phyloP scores from a whole-genome alignment of 2,329 filamentous ascomycete species.

The Sordariomycetes sp. region DNA sequence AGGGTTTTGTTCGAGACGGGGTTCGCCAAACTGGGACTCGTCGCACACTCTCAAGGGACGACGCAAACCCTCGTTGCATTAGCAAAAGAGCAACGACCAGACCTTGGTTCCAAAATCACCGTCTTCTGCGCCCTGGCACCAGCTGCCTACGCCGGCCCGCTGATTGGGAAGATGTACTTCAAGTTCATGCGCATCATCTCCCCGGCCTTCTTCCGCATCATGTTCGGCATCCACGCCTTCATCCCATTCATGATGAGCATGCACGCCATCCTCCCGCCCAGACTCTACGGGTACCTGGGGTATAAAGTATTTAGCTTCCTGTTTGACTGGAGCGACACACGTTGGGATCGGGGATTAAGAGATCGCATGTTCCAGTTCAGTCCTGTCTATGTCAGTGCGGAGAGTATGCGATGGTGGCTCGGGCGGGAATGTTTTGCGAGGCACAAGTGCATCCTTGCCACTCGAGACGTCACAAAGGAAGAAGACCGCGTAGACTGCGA shows the following conservation, averaged over 20 bases:
- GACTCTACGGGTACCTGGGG: constrained; percentile 69
- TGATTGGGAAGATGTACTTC: constrained; percentile 83
- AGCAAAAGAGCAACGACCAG: constrained; percentile 81
- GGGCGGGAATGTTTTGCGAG: constrained; percentile 70
- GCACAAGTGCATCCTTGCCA: constrained; percentile 81
- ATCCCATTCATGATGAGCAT: constrained; percentile 90
- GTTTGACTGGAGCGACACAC: constrained; percentile 76
- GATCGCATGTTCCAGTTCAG: constrained; percentile 86
- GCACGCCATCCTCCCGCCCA: constrained; percentile 56
- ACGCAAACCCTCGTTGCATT: constrained; percentile 81
- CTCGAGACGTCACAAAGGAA: constrained; percentile 55
- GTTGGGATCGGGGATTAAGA: constrained; percentile 75
- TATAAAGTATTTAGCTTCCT: constrained; percentile 86
- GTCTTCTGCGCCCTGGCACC: constrained; percentile 89
- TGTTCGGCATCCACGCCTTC: constrained; percentile 90
- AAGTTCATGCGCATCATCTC: constrained; percentile 82
- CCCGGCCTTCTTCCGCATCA: constrained; percentile 63
- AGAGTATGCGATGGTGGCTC: constrained; percentile 94
- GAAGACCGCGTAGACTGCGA: constrained; percentile 49
- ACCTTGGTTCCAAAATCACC: constrained; percentile 71
- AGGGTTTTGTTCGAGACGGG: constrained; percentile 75
- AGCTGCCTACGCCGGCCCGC: constrained; percentile 78
- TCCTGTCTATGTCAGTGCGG: constrained; percentile 80
- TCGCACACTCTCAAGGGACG: constrained; percentile 86
- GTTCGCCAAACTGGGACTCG: constrained; percentile 72